These are phyloP conservation scores for Corniculantispora saksenae DNA, from an alignment of 2,329 filamentous ascomycete genomes.

Conservation along the genomic window DNA sequence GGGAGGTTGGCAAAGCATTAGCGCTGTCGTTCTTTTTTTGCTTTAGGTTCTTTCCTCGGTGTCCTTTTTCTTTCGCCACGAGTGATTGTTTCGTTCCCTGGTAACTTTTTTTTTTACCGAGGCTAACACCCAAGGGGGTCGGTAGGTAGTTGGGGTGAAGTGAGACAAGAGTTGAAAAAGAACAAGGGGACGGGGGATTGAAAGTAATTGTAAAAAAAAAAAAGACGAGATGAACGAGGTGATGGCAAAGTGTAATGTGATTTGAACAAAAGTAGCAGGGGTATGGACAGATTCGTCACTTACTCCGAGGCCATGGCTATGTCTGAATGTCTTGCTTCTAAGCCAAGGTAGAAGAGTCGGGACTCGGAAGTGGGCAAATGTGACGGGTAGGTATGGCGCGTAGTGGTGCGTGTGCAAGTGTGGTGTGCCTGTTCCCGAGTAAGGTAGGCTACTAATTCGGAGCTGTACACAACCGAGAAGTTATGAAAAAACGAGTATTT, in stretches of 20 bases:
- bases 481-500: background rate
- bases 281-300: background rate
- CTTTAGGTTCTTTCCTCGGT: background rate
- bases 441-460: background rate
- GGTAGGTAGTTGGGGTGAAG: background rate
- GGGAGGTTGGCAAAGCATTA: conserved; percentile 1
- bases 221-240: background rate
- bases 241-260: background rate
- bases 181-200: too few relatives aligned
- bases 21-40: background rate
- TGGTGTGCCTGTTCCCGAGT: too few relatives aligned
- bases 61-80: background rate
- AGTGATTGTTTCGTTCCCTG: background rate
- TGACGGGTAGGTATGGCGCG: background rate
- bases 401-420: too few relatives aligned
- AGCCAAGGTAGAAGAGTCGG: background rate
- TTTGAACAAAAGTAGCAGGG: background rate
- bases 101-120: conserved; percentile 13
- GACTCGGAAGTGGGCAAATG: background rate
- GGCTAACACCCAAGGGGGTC: conserved; percentile 10
- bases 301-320: conserved; percentile 16
- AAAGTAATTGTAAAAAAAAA: too few relatives aligned
- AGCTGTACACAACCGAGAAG: background rate
- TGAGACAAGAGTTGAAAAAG: background rate
- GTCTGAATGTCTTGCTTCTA: background rate